Evolutionary conservation across 805 yeast genomes (phyloP), one percentile per base, ranked within the genome.

Genomic region (Cyberlindnera maclurae): DNA sequence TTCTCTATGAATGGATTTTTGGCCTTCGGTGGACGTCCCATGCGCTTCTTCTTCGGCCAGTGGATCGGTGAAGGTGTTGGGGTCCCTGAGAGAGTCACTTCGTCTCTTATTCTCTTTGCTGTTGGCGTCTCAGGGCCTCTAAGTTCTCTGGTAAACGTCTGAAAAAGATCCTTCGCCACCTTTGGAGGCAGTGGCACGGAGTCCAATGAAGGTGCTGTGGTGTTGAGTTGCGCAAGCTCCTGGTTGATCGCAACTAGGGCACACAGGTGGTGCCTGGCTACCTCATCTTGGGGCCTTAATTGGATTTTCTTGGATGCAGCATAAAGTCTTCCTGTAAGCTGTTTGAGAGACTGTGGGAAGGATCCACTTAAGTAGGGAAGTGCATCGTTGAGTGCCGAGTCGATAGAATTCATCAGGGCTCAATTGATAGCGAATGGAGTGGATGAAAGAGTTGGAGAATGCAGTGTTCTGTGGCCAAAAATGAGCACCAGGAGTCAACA

Each of bases 221-320:
- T 61, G 3, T 66, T 57, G 31, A 73, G 60, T 27, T 59, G 59
- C 10, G 62, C 59, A 11, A 62, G 60, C 31, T 72, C 67, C 44
- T 67, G 66, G 41, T 76, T 77, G 12, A 72, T 71, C 0, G 84
- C 80, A 17, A 81, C 54, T 44, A 63, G 74, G 5, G 87, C 82
- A 55, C 87, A 78, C 11, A 83, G 55, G 54, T 82, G 89, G 39
- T 69, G 70, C 38, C 90, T 63, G 2, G 86, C 87, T 2, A 72
- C 62, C 45, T 82, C 89, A 37, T 76, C 73, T 29, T 67, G 67
- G 18, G 68, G 67, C 12, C 74, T 68, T 16, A 82, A 55, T 3
- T 60, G 55, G 42, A 73, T 71, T 33, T 66, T 65, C 40, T 66
- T 73, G n/a, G 81, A 63, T 15, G 81, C 69, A 1, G 71, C 57